Conservation (phyloP, 345 rosid species). For the Noccaea bulbosa region DNA sequence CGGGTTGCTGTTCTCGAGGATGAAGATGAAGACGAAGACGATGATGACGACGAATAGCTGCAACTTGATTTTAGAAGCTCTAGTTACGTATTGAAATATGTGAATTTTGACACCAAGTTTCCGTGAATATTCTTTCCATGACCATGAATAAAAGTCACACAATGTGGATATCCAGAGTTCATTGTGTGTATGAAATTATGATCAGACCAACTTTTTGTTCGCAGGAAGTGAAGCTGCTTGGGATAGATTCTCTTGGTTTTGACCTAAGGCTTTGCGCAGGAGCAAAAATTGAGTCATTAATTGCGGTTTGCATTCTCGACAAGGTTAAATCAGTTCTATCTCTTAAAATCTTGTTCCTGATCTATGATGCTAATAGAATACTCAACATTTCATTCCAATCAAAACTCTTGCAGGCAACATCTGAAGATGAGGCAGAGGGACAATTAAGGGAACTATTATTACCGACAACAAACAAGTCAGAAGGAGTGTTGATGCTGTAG, state of each 20-base stretch:
- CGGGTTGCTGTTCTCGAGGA: conserved; percentile 73
- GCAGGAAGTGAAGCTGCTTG: conserved; percentile 74
- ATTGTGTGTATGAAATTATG: conserved; percentile 3
- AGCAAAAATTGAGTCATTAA: conserved; percentile 74
- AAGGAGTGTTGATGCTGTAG: conserved; percentile 43
- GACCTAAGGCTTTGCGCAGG: conserved; percentile 85
- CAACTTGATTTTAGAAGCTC: conserved; percentile 15
- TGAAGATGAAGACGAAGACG: conserved; percentile 60
- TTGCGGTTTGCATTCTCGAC: conserved; percentile 73
- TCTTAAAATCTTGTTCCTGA: not conserved
- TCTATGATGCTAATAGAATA: not conserved
- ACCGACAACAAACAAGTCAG: conserved; percentile 56
- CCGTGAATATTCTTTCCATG: not conserved
- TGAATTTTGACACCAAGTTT: not conserved
- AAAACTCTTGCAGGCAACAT: conserved; percentile 66
- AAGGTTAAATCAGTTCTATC: conserved; percentile 54
- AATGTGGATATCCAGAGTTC: not conserved
- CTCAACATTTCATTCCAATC: conserved; percentile 1
- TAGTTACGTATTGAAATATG: not conserved
- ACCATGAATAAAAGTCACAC: not conserved
- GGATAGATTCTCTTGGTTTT: conserved; percentile 83
- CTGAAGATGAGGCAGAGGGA: conserved; percentile 77
- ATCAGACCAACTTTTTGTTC: not conserved
- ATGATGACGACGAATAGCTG: conserved; percentile 55
- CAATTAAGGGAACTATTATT: conserved; percentile 73